Base-by-base conservation (phyloP, 2,329 filamentous ascomycete species). In the Colletotrichum lini region DNA sequence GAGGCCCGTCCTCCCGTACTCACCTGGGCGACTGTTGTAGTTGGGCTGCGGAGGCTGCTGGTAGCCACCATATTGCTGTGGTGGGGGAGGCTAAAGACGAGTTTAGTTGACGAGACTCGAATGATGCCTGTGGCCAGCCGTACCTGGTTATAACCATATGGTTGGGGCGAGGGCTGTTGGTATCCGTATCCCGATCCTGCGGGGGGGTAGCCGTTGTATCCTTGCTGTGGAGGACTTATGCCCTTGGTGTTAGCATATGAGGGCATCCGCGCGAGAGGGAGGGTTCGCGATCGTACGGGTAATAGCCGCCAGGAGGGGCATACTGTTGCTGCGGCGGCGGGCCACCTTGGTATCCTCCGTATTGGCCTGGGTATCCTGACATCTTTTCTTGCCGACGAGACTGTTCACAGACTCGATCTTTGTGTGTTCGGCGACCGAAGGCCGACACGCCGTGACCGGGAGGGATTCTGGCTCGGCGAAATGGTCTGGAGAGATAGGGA, bases 351-450 rank as follows among this genome's bases (percentile, higher is more conserved):
- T 82, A 85, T 78, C 83, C 82, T 73, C 86, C 86, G 78, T 83
- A 83, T 70, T 84, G 80, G 71, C 86, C 86, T 74, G 88, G 89
- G 79, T 91, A 92, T 77, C 89, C 90, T 75, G 90, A 91, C 90
- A 92, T 92, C 67, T 75, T 76, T 72, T 66, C 13, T 57, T n/a
- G 35, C 30, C 42, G 58, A n/a, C 40, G 47, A 16, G 60, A 47
- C 38, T 23, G 53, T 61, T 45, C 23, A 66, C 49, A 23, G 49
- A 35, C 26, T 38, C 35, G 44, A 21, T 65, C 38, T 50, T 9
- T 58, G 21, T 56, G n/a, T 49, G 18, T 49, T 52, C 18, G 42
- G 38, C n/a, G 44, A 47, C 56, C 26, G 21, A 50, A 38, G 57
- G 49, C 44, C 49, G n/a, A 26, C 4, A 52, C 40, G 60, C 15